phyloP scores from a whole-genome alignment of 2,329 filamentous ascomycete genomes.

The Cladophialophora carrionii region DNA sequence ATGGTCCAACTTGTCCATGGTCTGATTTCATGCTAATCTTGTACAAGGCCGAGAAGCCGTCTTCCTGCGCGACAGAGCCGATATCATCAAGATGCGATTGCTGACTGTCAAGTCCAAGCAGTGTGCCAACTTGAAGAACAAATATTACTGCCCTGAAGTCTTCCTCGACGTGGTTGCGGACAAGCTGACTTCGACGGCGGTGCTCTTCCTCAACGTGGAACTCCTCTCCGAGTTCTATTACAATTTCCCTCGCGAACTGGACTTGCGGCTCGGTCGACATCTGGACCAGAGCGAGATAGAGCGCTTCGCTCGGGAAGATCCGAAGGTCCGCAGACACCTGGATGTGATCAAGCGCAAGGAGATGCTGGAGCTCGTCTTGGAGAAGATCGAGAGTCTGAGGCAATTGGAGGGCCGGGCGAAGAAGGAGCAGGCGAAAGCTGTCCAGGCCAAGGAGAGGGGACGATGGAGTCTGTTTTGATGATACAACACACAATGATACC shows the following conservation, averaged over 20 bases:
- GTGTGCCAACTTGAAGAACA: constrained; percentile 80
- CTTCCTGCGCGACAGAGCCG: constrained; percentile 88
- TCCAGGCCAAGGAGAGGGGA: constrained; percentile 44
- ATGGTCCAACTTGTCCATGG: constrained; percentile 41
- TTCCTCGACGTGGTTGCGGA: constrained; percentile 97
- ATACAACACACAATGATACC: constrained; percentile 23
- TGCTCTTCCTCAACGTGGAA: constrained; percentile 96
- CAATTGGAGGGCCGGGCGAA: constrained; percentile 78
- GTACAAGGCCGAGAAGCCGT: constrained; percentile 80
- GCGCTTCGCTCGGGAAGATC: constrained; percentile 88
- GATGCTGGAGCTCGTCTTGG: constrained; percentile 84
- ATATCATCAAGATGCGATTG: constrained; percentile 88
- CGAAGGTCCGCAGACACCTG: constrained; percentile 82
- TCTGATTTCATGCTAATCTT: constrained; percentile 28
- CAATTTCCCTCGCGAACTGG: constrained; percentile 91
- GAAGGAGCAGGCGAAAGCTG: constrained; percentile 39
- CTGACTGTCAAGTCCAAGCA: constrained; percentile 87
- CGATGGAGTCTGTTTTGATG: constrained; percentile 52
- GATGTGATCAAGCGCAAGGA: constrained; percentile 93
- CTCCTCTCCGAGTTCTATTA: constrained; percentile 97
- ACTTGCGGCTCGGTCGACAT: constrained; percentile 79
- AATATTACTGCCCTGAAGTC: constrained; percentile 94
- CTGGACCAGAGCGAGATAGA: constrained; percentile 80
- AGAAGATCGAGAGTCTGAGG: constrained; percentile 91
- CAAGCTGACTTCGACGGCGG: constrained; percentile 91